These are phyloP conservation scores for Pelargonium exstipulatum DNA, from an alignment of 441 rosid genomes.

Conservation along the genomic window DNA sequence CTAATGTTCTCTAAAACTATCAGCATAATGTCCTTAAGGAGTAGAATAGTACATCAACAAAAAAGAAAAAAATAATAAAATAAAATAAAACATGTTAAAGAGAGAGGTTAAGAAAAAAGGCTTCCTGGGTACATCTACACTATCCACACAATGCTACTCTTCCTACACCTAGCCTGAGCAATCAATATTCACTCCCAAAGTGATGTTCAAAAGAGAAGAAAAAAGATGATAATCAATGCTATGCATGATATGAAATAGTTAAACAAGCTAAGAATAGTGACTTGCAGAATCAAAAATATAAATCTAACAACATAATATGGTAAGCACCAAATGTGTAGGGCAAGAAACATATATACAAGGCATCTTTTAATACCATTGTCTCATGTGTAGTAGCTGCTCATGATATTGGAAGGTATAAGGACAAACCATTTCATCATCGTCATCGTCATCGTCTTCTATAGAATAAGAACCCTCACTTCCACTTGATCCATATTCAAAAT, in stretches of 20 bases:
- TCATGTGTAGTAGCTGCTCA: neutral
- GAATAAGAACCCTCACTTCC: conserved; percentile 37
- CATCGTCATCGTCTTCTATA: conserved; percentile 32
- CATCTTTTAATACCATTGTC: neutral
- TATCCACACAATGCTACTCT: neutral
- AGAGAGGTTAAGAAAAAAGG: neutral
- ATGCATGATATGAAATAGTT: neutral
- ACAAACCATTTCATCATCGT: conserved; percentile 42
- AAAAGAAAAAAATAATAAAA: neutral
- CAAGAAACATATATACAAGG: neutral
- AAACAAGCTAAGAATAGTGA: neutral
- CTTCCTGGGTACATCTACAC: neutral
- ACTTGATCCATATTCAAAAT: conserved; percentile 41
- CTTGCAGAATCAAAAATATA: neutral
- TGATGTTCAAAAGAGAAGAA: neutral
- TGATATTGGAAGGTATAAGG: conserved; percentile 19
- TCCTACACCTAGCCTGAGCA: neutral
- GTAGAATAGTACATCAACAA: neutral
- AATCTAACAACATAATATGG: neutral
- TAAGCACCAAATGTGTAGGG: neutral
- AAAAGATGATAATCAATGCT: neutral
- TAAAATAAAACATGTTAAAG: neutral
- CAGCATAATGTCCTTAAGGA: too few species aligned
- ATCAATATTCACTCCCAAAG: neutral
- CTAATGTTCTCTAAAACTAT: too few species aligned